Conservation (phyloP, 139 green algal species). For the Auxenochlorella pyrenoidosa region DNA sequence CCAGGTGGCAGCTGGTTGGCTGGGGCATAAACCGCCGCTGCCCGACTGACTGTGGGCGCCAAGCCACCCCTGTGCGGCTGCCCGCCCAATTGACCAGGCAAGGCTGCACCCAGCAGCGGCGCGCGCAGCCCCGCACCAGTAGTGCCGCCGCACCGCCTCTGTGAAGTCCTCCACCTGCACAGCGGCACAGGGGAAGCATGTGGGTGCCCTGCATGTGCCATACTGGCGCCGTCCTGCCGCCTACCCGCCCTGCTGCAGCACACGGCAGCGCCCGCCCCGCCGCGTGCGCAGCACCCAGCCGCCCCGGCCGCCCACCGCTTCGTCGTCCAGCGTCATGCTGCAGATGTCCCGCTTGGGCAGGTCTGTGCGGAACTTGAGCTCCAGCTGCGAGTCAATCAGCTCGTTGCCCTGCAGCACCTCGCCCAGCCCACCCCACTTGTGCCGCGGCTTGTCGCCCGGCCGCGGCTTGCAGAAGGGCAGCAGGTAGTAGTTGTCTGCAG, state of each 20-base stretch:
- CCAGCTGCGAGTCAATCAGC: conserved; percentile 92
- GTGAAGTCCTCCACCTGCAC: conserved; percentile 72
- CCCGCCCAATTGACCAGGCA: background rate
- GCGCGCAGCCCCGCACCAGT: conserved; percentile 62
- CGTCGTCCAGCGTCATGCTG: conserved; percentile 65
- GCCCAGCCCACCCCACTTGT: conserved; percentile 94
- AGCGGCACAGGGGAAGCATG: background rate
- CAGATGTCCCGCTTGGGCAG: conserved; percentile 85
- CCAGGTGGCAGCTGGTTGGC: background rate
- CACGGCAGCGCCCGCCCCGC: background rate
- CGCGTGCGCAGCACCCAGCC: background rate
- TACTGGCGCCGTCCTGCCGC: background rate
- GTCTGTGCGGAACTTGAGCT: conserved; percentile 85
- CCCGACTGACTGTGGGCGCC: too few relatives aligned
- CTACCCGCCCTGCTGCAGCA: background rate
- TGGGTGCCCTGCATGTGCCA: background rate
- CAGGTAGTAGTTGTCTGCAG: conserved; percentile 92
- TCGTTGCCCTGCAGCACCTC: conserved; percentile 98
- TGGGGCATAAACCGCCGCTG: too few relatives aligned
- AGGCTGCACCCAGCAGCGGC: background rate
- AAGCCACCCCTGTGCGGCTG: too few relatives aligned
- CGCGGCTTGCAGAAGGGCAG: conserved; percentile 92
- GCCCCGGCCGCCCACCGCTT: conserved; percentile 33
- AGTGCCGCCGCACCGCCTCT: conserved; percentile 81
- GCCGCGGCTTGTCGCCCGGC: conserved; percentile 62